Conservation (phyloP, 2,329 filamentous ascomycete species). For the Alternaria gaisen region DNA sequence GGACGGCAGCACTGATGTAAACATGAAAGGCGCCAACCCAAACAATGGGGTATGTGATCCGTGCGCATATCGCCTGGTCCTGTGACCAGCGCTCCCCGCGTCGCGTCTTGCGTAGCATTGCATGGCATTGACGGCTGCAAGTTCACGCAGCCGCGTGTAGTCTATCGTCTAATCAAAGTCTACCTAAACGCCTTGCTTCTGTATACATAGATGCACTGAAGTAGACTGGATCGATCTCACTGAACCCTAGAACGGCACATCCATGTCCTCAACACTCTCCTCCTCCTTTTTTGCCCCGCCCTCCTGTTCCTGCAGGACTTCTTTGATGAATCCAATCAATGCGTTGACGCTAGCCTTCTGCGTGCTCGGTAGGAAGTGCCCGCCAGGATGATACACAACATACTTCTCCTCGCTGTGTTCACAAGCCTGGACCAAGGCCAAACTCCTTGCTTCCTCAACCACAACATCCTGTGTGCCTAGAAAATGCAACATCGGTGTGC, state of each 20-base stretch:
- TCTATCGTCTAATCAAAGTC: background rate
- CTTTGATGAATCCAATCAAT: constrained; percentile 74
- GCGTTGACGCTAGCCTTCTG: constrained; percentile 82
- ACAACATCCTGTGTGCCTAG: constrained; percentile 86
- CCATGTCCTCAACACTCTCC: constrained; percentile 72
- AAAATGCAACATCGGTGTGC: constrained; percentile 82
- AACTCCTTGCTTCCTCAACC: constrained; percentile 79
- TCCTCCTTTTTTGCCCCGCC: constrained; percentile 52
- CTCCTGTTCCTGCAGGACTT: constrained; percentile 55
- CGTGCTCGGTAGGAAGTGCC: constrained; percentile 83
- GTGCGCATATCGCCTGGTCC: constrained; percentile 15
- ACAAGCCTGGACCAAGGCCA: constrained; percentile 72
- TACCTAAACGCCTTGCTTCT: constrained; percentile 2
- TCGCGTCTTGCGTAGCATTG: background rate
- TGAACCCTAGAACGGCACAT: constrained; percentile 67
- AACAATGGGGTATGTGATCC: constrained; percentile 16
- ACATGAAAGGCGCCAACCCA: constrained; percentile 21
- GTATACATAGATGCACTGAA: background rate
- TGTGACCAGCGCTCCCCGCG: constrained; percentile 6
- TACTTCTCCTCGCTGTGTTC: constrained; percentile 58
- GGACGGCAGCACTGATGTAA: constrained; percentile 15
- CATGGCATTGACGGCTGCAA: background rate
- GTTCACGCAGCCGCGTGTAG: background rate
- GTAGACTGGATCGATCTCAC: background rate
- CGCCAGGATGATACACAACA: constrained; percentile 80